Evolutionary conservation across 2,329 filamentous ascomycete genomes (phyloP).

Genomic region (Lachnellula suecica): DNA sequence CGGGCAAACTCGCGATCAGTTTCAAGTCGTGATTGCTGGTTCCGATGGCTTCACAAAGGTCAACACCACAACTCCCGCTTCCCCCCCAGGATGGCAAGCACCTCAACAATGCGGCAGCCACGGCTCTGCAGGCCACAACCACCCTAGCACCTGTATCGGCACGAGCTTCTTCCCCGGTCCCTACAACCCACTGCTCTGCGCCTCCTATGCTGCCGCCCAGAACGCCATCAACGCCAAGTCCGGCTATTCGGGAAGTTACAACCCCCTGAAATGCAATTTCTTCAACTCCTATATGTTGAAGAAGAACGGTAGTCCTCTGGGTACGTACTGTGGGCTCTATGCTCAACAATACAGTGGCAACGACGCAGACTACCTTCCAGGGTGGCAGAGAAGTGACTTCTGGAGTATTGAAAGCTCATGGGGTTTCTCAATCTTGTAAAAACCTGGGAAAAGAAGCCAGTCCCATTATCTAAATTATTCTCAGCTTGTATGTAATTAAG

Average conservation of each 20-base stretch:
- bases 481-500: too few relatives aligned
- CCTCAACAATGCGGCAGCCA: slow-evolving; percentile 13
- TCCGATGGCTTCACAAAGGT: slow-evolving; percentile 39
- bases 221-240: slow-evolving; percentile 12
- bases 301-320: slow-evolving; percentile 36
- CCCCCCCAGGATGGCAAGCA: slow-evolving; percentile 13
- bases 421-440: neutral
- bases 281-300: slow-evolving; percentile 40
- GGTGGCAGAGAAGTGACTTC: slow-evolving; percentile 11
- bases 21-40: slow-evolving; percentile 42
- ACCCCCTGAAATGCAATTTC: slow-evolving; percentile 27
- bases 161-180: slow-evolving; percentile 21
- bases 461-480: too few relatives aligned
- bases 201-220: slow-evolving; percentile 14
- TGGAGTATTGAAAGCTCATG: slow-evolving; percentile 17
- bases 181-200: slow-evolving; percentile 20
- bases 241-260: slow-evolving; percentile 7
- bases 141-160: slow-evolving; percentile 20
- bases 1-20: slow-evolving; percentile 31
- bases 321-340: slow-evolving; percentile 40
- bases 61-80: slow-evolving; percentile 18
- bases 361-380: slow-evolving; percentile 9
- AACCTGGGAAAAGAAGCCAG: too few relatives aligned
- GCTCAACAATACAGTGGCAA: slow-evolving; percentile 9
- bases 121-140: slow-evolving; percentile 14